Conservation (phyloP, 1,139 yeast genomes). For the Kazachstania sp. region DNA sequence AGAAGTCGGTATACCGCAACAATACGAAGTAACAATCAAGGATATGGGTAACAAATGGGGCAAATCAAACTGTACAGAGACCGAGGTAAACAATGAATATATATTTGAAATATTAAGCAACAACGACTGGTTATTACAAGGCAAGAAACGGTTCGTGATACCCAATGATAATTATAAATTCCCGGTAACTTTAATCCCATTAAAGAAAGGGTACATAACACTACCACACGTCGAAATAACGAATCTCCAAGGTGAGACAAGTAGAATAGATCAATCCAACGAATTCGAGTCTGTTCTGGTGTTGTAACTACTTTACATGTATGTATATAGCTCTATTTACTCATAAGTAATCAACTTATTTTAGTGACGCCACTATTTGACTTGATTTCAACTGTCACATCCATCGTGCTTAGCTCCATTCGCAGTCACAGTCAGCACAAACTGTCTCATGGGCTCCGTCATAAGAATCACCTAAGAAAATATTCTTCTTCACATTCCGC, state of each 20-base stretch:
- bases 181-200: constrained; percentile 54
- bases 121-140: constrained; percentile 30
- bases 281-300: constrained; percentile 61
- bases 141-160: constrained; percentile 22
- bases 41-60: constrained; percentile 20
- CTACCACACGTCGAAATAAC: constrained; percentile 57
- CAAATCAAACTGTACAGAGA: neutral
- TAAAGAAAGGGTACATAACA: constrained; percentile 62
- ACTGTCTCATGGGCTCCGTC: too few species aligned
- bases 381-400: too few species aligned
- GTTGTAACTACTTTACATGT: constrained; percentile 5
- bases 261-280: constrained; percentile 59
- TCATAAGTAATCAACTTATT: too few species aligned
- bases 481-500: too few species aligned
- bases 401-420: too few species aligned
- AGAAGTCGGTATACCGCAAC: constrained; percentile 18
- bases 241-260: constrained; percentile 30
- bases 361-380: too few species aligned
- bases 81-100: constrained; percentile 5
- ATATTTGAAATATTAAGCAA: constrained; percentile 20
- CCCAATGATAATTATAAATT: constrained; percentile 19
- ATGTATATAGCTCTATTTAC: neutral
- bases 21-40: constrained; percentile 13
- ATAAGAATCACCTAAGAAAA: too few species aligned
- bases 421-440: too few species aligned